phyloP scores from a whole-genome alignment of 2,329 filamentous ascomycete species.

The Fusarium phyllophilum region DNA sequence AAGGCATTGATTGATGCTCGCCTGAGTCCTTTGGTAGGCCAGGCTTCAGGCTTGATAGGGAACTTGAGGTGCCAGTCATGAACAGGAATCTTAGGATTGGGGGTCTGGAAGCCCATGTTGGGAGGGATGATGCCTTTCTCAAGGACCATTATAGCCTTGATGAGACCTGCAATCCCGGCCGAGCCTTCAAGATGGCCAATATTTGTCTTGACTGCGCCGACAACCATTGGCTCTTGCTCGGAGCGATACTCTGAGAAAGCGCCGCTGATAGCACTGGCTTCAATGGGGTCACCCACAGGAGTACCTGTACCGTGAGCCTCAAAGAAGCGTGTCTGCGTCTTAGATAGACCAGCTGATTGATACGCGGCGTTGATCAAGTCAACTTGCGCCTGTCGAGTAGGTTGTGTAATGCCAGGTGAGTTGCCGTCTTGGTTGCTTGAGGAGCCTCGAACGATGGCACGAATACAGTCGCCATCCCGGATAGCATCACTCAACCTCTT shows the following conservation, averaged over 20 bases:
- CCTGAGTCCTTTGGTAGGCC: not conserved
- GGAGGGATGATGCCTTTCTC: slow-evolving; percentile 1
- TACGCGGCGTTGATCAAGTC: slow-evolving; percentile 1
- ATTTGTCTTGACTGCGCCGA: slow-evolving; percentile 2
- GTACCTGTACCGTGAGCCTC: slow-evolving; percentile 2
- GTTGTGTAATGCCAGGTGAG: slow-evolving; percentile 1
- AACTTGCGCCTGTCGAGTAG: not conserved
- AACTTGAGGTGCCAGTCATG: slow-evolving; percentile 6
- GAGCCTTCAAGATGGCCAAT: not conserved
- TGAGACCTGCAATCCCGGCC: not conserved
- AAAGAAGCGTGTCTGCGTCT: not conserved
- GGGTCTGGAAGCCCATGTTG: not conserved
- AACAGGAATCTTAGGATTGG: slow-evolving; percentile 2
- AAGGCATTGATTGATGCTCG: slow-evolving; percentile 10
- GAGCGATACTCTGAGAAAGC: not conserved
- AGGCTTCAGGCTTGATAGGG: not conserved
- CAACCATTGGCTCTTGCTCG: not conserved
- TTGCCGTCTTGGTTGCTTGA: slow-evolving; percentile 3
- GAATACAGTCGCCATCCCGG: not conserved
- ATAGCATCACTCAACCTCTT: slow-evolving; percentile 6
- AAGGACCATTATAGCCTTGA: not conserved
- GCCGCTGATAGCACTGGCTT: slow-evolving; percentile 3
- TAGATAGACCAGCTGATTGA: not conserved
- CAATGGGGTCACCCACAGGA: slow-evolving; percentile 1
- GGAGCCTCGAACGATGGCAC: slow-evolving; percentile 1